Percentiles rank a stretch among this genome's conserved stretches.
Evolutionary conservation across 73 alveolate genomes (phyloP).

Genomic region (Symbiodinium pilosum): DNA sequence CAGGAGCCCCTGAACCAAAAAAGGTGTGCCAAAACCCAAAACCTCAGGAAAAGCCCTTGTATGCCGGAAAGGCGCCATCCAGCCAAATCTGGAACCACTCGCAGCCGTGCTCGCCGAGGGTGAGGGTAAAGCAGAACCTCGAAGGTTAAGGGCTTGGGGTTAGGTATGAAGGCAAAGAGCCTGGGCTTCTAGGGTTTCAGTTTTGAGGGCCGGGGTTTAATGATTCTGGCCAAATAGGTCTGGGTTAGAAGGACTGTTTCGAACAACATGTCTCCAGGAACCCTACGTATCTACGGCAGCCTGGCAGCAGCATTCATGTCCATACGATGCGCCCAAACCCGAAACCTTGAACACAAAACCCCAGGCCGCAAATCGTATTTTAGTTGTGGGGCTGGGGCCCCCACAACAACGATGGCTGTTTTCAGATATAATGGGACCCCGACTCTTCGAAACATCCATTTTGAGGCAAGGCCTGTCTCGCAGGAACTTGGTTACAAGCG

Average conservation of each 20-base stretch:
- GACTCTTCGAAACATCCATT: too few species aligned
- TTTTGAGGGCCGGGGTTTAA: background rate
- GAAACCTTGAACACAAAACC: background rate
- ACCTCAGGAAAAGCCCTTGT: too few species aligned
- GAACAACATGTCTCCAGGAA: background rate
- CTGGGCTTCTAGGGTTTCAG: background rate
- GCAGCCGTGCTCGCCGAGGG: constrained; percentile 82
- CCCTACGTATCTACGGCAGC: background rate
- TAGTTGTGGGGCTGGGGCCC: too few species aligned
- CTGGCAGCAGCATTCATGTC: too few species aligned
- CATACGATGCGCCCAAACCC: background rate
- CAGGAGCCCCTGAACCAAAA: too few species aligned
- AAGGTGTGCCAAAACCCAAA: too few species aligned
- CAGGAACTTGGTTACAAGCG: too few species aligned
- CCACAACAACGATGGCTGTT: too few species aligned
- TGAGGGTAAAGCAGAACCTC: constrained; percentile 79
- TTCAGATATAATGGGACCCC: too few species aligned
- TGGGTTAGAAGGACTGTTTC: too few species aligned
- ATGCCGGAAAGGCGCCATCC: background rate
- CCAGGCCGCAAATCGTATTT: background rate
- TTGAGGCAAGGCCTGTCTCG: too few species aligned
- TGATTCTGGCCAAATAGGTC: background rate
- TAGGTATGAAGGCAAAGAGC: background rate
- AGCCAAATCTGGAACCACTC: constrained; percentile 95
- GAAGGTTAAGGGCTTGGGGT: background rate